Evolutionary conservation across 345 rosid species (phyloP), one percentile per base, ranked within the genome.

Genomic region (Hibiscus mutabilis): DNA sequence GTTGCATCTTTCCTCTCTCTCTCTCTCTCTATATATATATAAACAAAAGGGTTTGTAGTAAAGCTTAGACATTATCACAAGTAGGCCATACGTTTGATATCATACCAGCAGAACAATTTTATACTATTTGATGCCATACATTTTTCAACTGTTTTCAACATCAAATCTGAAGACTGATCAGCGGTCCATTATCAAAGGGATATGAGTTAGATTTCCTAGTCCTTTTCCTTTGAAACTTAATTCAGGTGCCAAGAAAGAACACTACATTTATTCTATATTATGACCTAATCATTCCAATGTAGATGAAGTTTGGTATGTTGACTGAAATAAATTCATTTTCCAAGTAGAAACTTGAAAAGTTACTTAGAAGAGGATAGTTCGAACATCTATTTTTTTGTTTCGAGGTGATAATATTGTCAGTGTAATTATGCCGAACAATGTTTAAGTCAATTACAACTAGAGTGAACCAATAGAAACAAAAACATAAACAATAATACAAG

Each of bases 21-120:
- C n/a, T n/a, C n/a, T n/a, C n/a, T n/a, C n/a, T n/a, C 49, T 61
- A 22, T 75, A 16, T 27, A 60, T 71, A 27, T 75, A 4, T 31
- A 13, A 74, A 66, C 69, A 76, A 74, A 75, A 3, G 61, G 80
- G 76, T 51, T 77, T 84, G 83, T 81, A 84, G 86, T 84, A 76
- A 86, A 79, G 79, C 47, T 76, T 74, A 69, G 85, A 75, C 78
- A 79, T 76, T 62, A 72, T 81, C 72, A 60, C 81, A 69, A 73
- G 74, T 71, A 75, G 83, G 75, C 70, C 75, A 77, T 56, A 71
- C 60, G 69, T 58, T 75, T 46, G 19, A 71, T 35, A 62, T 69
- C 74, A 53, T 29, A 67, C 40, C 51, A 19, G 1, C 40, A 35
- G 15, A 60, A 60, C 4, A 18, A 21, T 12, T 16, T 22, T 25